Conservation (phyloP, 345 rosid genomes). For the Hypericum androsaemum region DNA sequence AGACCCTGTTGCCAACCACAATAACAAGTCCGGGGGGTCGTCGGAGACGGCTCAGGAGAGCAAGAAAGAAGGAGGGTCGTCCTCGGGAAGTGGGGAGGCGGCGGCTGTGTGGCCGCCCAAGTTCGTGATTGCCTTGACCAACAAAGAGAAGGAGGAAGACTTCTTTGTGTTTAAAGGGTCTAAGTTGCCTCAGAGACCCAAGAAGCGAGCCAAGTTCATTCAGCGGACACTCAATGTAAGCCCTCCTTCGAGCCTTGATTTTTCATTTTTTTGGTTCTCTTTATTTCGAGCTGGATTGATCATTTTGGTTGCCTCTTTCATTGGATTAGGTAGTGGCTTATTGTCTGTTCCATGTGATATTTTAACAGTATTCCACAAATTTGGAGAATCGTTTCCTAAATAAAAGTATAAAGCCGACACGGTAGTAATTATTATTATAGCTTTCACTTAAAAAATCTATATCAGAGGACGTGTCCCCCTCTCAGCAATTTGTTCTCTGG, state of each 20-base stretch:
- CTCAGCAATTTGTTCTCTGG: no score
- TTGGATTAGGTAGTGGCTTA: no score
- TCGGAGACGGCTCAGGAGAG: conserved; percentile 53
- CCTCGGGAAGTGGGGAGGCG: conserved; percentile 48
- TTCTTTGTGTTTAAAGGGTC: conserved; percentile 65
- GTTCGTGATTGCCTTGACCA: conserved; percentile 60
- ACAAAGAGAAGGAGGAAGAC: conserved; percentile 79
- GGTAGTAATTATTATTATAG: no score
- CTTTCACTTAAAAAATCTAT: no score
- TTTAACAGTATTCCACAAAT: no score
- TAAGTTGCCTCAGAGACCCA: conserved; percentile 68
- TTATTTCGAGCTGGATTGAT: neutral
- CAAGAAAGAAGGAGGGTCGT: conserved; percentile 60
- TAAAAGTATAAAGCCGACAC: no score
- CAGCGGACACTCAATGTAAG: conserved; percentile 74
- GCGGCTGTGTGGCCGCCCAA: conserved; percentile 59
- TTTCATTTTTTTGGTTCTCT: neutral
- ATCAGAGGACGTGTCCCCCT: no score
- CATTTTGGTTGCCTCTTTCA: no score
- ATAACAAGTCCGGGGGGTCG: conserved; percentile 37
- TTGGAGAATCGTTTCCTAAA: no score
- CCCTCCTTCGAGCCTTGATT: neutral
- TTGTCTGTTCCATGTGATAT: no score
- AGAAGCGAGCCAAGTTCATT: conserved; percentile 59
- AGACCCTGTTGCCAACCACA: conserved; percentile 3